Evolutionary conservation across 805 yeast genomes (phyloP), one percentile per base, ranked within the genome.

Genomic region (Clavispora fructus): DNA sequence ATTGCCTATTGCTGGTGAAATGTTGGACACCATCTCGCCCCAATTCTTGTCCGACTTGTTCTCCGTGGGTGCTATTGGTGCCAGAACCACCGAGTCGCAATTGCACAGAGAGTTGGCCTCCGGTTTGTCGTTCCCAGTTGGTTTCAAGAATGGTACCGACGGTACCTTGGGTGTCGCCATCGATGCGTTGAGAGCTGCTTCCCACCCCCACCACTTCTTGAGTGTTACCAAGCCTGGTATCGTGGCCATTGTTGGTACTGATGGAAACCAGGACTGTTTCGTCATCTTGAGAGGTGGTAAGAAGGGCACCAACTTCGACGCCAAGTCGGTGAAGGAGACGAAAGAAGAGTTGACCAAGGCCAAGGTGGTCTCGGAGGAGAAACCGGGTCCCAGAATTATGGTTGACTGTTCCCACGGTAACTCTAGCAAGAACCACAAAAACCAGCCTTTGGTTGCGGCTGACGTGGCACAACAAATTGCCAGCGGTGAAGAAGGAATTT

Each of bases 321-420:
- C 80, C 53, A 79, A 72, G 47, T 79, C 86, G n/a, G 88, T 94
- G 35, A 73, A 77, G 37, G 83, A 76, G 35, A 94, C 95, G 53
- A 85, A 89, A 72, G 73, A 65, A 29, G 79, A 79, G 63, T 78
- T 88, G 57, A 54, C 62, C 41, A 69, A 71, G 53, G 64, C 73
- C 35, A 65, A 73, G 55, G 70, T 68, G 51, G 70, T 78, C 19
- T 69, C 68, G 55, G 68, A 71, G 33, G 61, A 61, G 40, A 76
- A 78, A 43, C 79, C 71, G 31, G 69, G 76, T 56, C 83, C 74
- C 48, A 68, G 65, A 49, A 67, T 76, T 71, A 94, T 94, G 99
- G 86, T 94, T 51, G 99, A 94, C 72, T 94, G 97, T 72, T 91
- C 97, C 40, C 99, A 94, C 70, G 99, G 97, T 60, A 94, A 94